Evolutionary conservation across 2,329 filamentous ascomycete genomes (phyloP), one percentile per base, ranked within the genome.

Genomic region (Huntiella bhutanensis): DNA sequence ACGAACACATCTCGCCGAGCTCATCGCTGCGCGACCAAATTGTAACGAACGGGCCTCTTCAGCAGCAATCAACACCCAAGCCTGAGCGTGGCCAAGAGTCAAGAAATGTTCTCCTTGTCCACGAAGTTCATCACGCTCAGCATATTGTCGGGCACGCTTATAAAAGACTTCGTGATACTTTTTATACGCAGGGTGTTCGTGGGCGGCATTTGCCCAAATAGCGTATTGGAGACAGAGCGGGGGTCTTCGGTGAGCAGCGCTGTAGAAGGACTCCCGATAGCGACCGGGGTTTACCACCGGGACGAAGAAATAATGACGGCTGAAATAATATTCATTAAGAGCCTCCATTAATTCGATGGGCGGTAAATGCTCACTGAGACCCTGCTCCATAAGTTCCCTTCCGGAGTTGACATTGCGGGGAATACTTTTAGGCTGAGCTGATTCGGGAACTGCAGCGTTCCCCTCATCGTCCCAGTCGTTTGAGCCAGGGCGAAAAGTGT

Each of bases 11-110:
- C 80, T 69, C 15, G 85, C 82, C 8, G 75, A 71, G 51, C 82
- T 94, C 65, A 93, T 75, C 66, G 84, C 86, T 1, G 87, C 83
- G 50, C 86, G 70, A 0, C 85, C 86, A 55, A 94, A 94, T 54
- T 80, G 75, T 70, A 93, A 82, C 53, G 72, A 71, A 57, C 81
- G 87, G 54, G 88, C 91, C 59, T 96, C 88, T 55, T 86, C 85
- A 1, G 71, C 75, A 3, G 74, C 71, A 35, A 86, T 70, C 4
- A 94, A 63, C 1, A 70, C 67, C 84, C 85, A 93, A 0, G 82
- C 69, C 58, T 95, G 88, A 10, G 80, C 81, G 57, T 91, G 81
- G 3, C 71, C 69, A n/a, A 94, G 58, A 1, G 77, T 83, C 53
- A 94, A 73, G 51, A 88, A 83, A 47, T 71, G 66, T 58, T 94